phyloP scores from a whole-genome alignment of 257 asterid genomes.

The Eustoma russellianum region DNA sequence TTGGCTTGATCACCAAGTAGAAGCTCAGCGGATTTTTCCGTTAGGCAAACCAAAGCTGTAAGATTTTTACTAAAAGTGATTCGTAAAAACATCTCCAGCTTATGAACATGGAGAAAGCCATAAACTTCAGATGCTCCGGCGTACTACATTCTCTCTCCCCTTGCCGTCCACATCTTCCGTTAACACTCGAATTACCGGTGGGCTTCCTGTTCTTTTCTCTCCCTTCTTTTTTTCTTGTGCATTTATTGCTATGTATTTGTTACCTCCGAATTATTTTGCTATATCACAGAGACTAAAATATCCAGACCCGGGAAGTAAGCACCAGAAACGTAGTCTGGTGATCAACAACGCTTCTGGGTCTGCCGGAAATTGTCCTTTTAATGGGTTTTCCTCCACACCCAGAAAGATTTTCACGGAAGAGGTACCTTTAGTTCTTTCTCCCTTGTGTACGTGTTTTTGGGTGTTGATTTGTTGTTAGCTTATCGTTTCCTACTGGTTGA shows the following conservation, averaged over 20 bases:
- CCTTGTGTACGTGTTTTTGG: background rate
- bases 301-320: conserved; percentile 23
- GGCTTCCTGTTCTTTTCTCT: background rate
- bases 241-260: background rate
- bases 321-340: conserved; percentile 19
- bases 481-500: background rate
- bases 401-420: conserved; percentile 66
- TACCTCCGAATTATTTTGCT: background rate
- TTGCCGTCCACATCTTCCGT: conserved; percentile 27
- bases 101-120: conserved; percentile 53
- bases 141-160: conserved; percentile 35
- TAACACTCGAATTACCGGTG: conserved; percentile 38
- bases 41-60: no score
- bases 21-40: no score
- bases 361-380: conserved; percentile 32
- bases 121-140: conserved; percentile 49
- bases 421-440: conserved; percentile 29
- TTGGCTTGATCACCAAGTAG: no score
- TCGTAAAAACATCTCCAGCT: no score
- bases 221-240: background rate
- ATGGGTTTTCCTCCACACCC: conserved; percentile 40
- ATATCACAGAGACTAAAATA: conserved; percentile 39
- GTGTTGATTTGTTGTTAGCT: background rate
- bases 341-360: conserved; percentile 41
- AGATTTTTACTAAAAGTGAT: no score